These are phyloP conservation scores for Dictyostelium firmibasis DNA, from an alignment of 78 protist genomes.

Conservation along the genomic window DNA sequence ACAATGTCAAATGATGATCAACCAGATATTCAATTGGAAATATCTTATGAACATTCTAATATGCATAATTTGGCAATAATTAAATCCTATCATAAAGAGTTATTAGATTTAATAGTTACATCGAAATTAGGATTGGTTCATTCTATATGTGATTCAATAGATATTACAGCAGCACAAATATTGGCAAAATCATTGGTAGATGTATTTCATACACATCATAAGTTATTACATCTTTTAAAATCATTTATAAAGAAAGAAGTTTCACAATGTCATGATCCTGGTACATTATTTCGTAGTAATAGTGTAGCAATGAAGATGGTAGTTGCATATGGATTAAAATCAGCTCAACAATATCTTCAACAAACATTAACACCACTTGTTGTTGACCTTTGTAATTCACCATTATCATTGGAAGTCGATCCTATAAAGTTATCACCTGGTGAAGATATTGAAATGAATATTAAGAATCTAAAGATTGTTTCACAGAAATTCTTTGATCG, in stretches of 20 bases:
- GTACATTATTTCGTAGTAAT: constrained; percentile 49
- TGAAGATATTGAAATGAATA: constrained; percentile 30
- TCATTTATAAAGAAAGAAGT: constrained; percentile 67
- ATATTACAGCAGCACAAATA: constrained; percentile 31
- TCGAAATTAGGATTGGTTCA: constrained; percentile 40
- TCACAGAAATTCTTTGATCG: constrained; percentile 75
- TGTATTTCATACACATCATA: constrained; percentile 59
- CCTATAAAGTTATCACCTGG: constrained; percentile 32
- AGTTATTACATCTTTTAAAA: constrained; percentile 36
- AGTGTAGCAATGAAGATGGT: constrained; percentile 78
- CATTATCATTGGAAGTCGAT: constrained; percentile 55
- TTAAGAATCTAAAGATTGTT: constrained; percentile 14
- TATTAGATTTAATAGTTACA: constrained; percentile 40
- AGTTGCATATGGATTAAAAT: constrained; percentile 61
- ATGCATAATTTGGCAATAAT: constrained; percentile 14
- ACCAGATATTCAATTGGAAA: constrained; percentile 51
- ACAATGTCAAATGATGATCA: constrained; percentile 32
- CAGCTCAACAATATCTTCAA: constrained; percentile 65
- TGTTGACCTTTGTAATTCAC: constrained; percentile 54
- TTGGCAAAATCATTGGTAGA: constrained; percentile 62
- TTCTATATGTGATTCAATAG: constrained; percentile 49
- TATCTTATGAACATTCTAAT: constrained; percentile 51
- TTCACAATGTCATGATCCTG: constrained; percentile 64
- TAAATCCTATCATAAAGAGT: constrained; percentile 32
- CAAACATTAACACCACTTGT: constrained; percentile 61